phyloP scores from a whole-genome alignment of 257 asterid genomes.

The Scutellaria baicalensis region DNA sequence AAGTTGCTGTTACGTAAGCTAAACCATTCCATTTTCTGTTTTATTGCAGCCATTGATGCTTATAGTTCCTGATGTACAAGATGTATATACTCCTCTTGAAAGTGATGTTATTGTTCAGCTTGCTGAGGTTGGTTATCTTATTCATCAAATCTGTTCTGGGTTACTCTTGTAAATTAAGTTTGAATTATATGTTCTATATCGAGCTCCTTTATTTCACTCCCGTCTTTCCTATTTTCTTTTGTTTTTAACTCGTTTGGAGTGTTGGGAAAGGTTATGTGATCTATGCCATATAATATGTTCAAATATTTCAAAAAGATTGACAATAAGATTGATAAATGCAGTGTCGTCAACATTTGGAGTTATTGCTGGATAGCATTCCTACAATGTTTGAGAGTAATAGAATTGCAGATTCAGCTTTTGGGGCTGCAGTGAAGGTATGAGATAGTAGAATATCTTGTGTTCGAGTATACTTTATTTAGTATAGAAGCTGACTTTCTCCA shows the following conservation, averaged over 20 bases:
- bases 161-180: not conserved
- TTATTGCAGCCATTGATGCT: constrained; percentile 88
- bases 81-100: constrained; percentile 88
- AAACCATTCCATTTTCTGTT: not conserved
- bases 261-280: not conserved
- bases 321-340: constrained; percentile 24
- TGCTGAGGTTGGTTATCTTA: constrained; percentile 32
- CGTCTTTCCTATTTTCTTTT: not conserved
- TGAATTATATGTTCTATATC: not conserved
- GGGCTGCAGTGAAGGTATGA: constrained; percentile 84
- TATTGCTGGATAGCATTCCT: constrained; percentile 78
- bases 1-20: constrained; percentile 3
- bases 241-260: not conserved
- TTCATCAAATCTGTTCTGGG: not conserved
- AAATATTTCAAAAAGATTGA: not conserved
- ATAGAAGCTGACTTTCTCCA: not conserved
- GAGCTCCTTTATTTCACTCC: not conserved
- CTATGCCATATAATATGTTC: not conserved
- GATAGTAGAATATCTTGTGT: not conserved
- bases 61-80: constrained; percentile 91
- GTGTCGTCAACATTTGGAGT: constrained; percentile 86
- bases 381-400: constrained; percentile 72
- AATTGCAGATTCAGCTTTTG: constrained; percentile 83
- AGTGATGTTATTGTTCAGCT: constrained; percentile 86
- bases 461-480: not conserved